These are phyloP conservation scores for Phialophora tarda DNA, from an alignment of 2,329 filamentous ascomycete genomes.

Conservation along the genomic window DNA sequence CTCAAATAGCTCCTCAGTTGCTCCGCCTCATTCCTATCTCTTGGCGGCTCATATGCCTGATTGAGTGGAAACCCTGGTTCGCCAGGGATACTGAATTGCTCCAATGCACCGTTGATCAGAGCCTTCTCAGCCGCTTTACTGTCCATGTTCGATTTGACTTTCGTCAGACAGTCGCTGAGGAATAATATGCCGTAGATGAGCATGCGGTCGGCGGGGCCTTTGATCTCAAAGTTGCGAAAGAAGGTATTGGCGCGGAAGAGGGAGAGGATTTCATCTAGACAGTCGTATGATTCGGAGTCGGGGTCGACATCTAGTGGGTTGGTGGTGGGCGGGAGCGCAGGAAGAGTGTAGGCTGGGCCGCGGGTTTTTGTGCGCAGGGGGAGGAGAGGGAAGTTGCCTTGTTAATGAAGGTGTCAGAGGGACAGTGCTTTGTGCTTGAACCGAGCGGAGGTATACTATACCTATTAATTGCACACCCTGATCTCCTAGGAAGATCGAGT, in stretches of 20 bases:
- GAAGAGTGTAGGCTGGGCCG: conserved; percentile 88
- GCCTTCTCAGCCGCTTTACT: conserved; percentile 72
- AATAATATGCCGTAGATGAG: conserved; percentile 97
- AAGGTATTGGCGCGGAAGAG: conserved; percentile 98
- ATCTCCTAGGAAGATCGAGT: conserved; percentile 92
- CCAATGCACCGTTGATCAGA: conserved; percentile 86
- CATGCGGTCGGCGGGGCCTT: conserved; percentile 90
- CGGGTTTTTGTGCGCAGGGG: conserved; percentile 93
- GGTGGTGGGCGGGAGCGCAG: conserved; percentile 65
- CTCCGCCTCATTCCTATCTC: conserved; percentile 87
- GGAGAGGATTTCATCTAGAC: conserved; percentile 88
- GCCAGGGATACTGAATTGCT: conserved; percentile 93
- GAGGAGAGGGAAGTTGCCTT: conserved; percentile 91
- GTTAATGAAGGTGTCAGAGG: background rate
- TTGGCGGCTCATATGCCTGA: conserved; percentile 91
- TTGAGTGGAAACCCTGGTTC: conserved; percentile 93
- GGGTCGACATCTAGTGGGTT: conserved; percentile 67
- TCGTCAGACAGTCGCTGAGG: conserved; percentile 84
- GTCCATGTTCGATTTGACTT: conserved; percentile 77
- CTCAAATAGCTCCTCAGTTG: conserved; percentile 75
- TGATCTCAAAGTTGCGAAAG: conserved; percentile 99
- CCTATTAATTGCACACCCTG: conserved; percentile 70
- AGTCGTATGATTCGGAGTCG: conserved; percentile 92
- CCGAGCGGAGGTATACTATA: conserved; percentile 42
- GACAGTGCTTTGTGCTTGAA: background rate